Evolutionary conservation across 805 yeast species (phyloP).

Genomic region (Torulaspora gathmanii): DNA sequence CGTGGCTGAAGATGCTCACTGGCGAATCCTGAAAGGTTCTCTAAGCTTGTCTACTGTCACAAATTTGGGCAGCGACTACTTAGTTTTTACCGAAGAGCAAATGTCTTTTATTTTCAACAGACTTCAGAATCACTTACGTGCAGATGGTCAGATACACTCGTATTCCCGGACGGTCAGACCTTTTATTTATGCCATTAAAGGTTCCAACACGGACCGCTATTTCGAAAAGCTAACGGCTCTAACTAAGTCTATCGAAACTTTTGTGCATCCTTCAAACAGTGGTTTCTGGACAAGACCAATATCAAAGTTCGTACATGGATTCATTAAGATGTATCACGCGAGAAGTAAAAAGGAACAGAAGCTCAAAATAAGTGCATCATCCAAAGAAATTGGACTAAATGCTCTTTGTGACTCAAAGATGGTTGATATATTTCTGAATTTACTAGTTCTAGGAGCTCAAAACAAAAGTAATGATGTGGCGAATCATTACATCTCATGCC

Average conservation of each 20-base stretch:
- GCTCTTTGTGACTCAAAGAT: slow-evolving; percentile 35
- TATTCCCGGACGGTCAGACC: slow-evolving; percentile 46
- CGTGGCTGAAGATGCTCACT: slow-evolving; percentile 48
- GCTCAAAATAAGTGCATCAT: slow-evolving; percentile 23
- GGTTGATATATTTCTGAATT: slow-evolving; percentile 43
- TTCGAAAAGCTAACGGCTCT: slow-evolving; percentile 50
- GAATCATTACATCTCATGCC: slow-evolving; percentile 52
- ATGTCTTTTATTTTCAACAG: slow-evolving; percentile 56
- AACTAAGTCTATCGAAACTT: slow-evolving; percentile 69
- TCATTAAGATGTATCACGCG: slow-evolving; percentile 56
- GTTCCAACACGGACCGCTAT: slow-evolving; percentile 43
- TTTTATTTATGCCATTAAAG: slow-evolving; percentile 55
- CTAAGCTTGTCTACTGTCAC: background rate
- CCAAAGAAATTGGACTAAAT: slow-evolving; percentile 26
- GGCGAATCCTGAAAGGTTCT: slow-evolving; percentile 19
- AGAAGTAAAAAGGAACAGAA: slow-evolving; percentile 48
- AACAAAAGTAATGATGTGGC: slow-evolving; percentile 58
- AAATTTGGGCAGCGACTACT: slow-evolving; percentile 42
- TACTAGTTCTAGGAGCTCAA: slow-evolving; percentile 67
- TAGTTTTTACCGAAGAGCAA: slow-evolving; percentile 62
- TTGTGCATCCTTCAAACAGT: slow-evolving; percentile 86
- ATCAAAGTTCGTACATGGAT: slow-evolving; percentile 56
- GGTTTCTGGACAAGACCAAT: slow-evolving; percentile 82
- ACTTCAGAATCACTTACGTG: slow-evolving; percentile 40
- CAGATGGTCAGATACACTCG: slow-evolving; percentile 38